These are phyloP conservation scores for Phascolomyces articulosus DNA, from an alignment of 371 early-diverging fungal genomes.

Conservation along the genomic window DNA sequence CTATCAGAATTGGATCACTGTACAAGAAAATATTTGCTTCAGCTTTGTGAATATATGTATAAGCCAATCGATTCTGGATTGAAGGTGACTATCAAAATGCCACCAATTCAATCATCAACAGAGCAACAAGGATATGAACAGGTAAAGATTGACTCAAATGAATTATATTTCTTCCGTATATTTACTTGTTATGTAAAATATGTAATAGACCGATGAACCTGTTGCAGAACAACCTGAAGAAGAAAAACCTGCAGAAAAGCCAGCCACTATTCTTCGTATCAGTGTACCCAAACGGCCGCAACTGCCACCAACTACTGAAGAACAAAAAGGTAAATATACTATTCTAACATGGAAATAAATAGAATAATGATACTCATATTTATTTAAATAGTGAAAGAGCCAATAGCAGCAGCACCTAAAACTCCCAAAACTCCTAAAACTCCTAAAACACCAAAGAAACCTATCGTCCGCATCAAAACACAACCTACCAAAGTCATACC, in stretches of 20 bases:
- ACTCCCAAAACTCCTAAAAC: too few relatives aligned
- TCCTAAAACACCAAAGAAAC: conserved; percentile 6
- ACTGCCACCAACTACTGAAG: conserved; percentile 16
- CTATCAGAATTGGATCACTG: conserved; percentile 50
- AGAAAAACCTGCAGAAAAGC: conserved; percentile 2
- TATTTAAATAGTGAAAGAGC: background rate
- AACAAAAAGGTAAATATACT: conserved; percentile 3
- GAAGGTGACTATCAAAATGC: conserved; percentile 56
- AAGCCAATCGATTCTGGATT: conserved; percentile 60
- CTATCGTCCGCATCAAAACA: conserved; percentile 8
- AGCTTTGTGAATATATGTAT: conserved; percentile 62
- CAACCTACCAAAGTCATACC: conserved; percentile 9
- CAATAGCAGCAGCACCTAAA: background rate
- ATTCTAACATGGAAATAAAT: too few relatives aligned
- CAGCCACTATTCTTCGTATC: conserved; percentile 30
- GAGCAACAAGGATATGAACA: background rate
- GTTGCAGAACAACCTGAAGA: background rate
- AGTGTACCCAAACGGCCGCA: conserved; percentile 33
- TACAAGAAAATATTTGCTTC: conserved; percentile 56
- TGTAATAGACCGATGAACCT: background rate
- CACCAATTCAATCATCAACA: conserved; percentile 15
- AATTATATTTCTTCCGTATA: background rate
- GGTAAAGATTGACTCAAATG: background rate
- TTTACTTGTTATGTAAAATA: too few relatives aligned
- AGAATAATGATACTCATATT: too few relatives aligned